These are phyloP conservation scores for Candida railenensis DNA, from an alignment of 805 yeast genomes.

Conservation along the genomic window DNA sequence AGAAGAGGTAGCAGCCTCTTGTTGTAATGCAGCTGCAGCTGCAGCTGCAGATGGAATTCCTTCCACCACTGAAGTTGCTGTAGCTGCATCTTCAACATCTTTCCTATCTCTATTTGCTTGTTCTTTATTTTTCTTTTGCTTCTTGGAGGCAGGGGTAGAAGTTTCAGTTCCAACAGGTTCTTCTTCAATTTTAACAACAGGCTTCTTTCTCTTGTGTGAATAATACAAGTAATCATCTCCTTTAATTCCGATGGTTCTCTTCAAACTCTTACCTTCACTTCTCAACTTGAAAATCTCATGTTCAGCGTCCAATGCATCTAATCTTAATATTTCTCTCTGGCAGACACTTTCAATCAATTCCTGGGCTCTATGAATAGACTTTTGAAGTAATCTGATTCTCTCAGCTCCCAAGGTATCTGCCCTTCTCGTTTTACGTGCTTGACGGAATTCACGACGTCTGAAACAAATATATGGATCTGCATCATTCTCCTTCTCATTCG, in stretches of 20 bases:
- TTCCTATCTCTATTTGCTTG: conserved; percentile 15
- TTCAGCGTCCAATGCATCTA: conserved; percentile 63
- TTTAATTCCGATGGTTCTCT: conserved; percentile 70
- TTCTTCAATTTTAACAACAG: conserved; percentile 32
- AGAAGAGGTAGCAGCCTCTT: conserved; percentile 23
- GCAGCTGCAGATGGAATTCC: conserved; percentile 8
- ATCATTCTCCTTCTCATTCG: conserved; percentile 78
- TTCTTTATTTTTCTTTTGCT: conserved; percentile 19
- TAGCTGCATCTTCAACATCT: background rate
- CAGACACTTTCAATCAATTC: conserved; percentile 68
- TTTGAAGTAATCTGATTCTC: conserved; percentile 68
- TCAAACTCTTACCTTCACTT: conserved; percentile 66
- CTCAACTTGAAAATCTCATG: conserved; percentile 69
- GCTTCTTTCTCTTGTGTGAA: conserved; percentile 70
- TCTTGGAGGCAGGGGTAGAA: background rate
- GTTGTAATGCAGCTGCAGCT: conserved; percentile 7
- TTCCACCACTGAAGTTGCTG: conserved; percentile 9
- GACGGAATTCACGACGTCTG: conserved; percentile 92
- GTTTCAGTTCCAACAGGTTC: conserved; percentile 15
- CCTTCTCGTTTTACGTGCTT: conserved; percentile 92
- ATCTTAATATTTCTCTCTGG: conserved; percentile 66
- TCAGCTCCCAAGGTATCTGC: conserved; percentile 90
- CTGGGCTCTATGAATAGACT: conserved; percentile 75
- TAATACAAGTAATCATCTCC: conserved; percentile 85
- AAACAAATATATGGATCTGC: conserved; percentile 94